Conservation (phyloP, 192 early-diverging fungal species). For the Chytriomyces sp. region DNA sequence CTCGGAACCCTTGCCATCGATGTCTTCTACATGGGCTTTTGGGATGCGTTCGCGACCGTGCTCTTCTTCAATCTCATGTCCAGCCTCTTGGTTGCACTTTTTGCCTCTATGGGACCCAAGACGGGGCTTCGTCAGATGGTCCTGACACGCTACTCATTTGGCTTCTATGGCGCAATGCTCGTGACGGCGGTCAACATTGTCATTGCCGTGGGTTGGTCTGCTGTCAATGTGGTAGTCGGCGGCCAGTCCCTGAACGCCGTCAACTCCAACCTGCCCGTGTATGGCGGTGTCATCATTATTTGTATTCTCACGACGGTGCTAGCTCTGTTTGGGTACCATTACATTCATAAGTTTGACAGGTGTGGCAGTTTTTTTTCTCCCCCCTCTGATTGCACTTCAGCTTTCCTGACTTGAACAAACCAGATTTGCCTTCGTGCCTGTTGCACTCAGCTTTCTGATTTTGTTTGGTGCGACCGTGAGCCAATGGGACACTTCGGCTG, state of each 20-base stretch:
- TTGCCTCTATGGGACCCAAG: slow-evolving; percentile 35
- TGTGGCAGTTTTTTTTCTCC: too few relatives aligned
- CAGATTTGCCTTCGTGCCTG: background rate
- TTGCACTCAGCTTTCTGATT: background rate
- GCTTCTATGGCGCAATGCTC: slow-evolving; percentile 34
- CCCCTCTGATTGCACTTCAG: too few relatives aligned
- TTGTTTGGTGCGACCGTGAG: background rate
- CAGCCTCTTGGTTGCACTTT: slow-evolving; percentile 11
- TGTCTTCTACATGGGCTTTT: slow-evolving; percentile 32
- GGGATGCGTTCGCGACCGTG: slow-evolving; percentile 29
- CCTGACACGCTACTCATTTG: slow-evolving; percentile 37
- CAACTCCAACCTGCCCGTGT: background rate
- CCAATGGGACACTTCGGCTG: background rate
- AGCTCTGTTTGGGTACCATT: slow-evolving; percentile 38
- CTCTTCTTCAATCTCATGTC: slow-evolving; percentile 35
- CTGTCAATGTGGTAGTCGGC: slow-evolving; percentile 40
- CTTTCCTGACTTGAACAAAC: slow-evolving; percentile 15
- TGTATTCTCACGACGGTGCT: slow-evolving; percentile 25
- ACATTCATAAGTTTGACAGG: slow-evolving; percentile 36
- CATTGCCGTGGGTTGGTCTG: slow-evolving; percentile 35
- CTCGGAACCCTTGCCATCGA: slow-evolving; percentile 30
- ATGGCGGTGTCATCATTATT: slow-evolving; percentile 33
- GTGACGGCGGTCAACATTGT: slow-evolving; percentile 35
- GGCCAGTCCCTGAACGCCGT: slow-evolving; percentile 35
- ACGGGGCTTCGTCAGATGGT: slow-evolving; percentile 39